phyloP scores from a whole-genome alignment of 495 filamentous ascomycete genomes.

The Trichoderma asperelloides region DNA sequence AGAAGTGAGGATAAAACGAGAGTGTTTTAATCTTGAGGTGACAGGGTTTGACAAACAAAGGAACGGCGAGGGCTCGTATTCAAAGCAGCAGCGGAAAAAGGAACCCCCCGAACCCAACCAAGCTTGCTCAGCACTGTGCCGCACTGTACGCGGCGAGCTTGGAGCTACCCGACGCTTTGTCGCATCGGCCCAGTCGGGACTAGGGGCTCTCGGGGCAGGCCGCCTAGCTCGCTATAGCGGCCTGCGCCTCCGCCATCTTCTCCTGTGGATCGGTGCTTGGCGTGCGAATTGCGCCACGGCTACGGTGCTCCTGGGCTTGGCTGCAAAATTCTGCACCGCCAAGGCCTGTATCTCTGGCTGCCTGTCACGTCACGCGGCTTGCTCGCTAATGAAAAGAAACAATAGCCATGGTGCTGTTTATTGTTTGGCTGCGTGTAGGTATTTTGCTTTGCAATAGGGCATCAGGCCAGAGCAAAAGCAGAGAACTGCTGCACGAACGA shows the following conservation, averaged over 20 bases:
- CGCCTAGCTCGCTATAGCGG: background rate
- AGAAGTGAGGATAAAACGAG: constrained; percentile 7
- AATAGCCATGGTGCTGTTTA: no score
- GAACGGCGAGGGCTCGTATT: constrained; percentile 5
- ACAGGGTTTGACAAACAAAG: constrained; percentile 5
- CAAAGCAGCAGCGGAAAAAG: background rate
- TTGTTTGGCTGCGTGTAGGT: no score
- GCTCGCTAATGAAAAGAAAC: background rate
- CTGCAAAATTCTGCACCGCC: background rate
- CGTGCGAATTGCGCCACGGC: background rate
- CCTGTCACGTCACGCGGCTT: background rate
- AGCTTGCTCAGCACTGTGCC: background rate
- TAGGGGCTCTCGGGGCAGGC: constrained; percentile 5
- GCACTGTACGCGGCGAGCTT: background rate
- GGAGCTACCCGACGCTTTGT: background rate
- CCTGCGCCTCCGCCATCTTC: constrained; percentile 3
- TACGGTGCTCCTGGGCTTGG: background rate
- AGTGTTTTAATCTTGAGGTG: constrained; percentile 5
- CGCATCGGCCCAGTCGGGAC: background rate
- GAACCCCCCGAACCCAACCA: background rate
- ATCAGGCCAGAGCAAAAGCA: background rate
- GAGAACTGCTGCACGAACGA: background rate
- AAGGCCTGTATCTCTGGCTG: background rate
- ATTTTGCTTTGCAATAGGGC: background rate
- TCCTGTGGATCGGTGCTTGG: background rate